phyloP scores from a whole-genome alignment of 305 asterid species.

The Salvia sclarea region DNA sequence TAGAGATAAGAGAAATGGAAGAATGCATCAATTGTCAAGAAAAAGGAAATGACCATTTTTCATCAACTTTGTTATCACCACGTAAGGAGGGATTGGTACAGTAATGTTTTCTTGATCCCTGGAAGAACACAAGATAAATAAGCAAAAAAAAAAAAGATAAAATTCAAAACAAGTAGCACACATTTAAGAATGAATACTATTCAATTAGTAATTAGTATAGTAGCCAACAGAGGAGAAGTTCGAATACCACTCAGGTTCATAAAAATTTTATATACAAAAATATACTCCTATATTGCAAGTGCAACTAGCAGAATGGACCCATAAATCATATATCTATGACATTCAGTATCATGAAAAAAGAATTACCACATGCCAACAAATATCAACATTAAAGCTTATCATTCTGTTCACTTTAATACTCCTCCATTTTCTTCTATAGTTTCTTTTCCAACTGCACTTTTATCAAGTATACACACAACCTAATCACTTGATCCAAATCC shows the following conservation, averaged over 20 bases:
- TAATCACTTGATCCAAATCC: background rate
- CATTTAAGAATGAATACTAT: background rate
- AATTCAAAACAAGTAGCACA: conserved; percentile 12
- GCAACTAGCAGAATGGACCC: conserved; percentile 9
- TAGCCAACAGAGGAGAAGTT: background rate
- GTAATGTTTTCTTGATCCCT: conserved; percentile 91
- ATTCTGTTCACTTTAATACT: background rate
- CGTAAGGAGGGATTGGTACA: conserved; percentile 70
- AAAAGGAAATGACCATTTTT: conserved; percentile 62
- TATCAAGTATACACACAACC: conserved; percentile 2
- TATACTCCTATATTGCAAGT: background rate
- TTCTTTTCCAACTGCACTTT: background rate
- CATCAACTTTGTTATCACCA: conserved; percentile 71
- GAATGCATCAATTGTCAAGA: conserved; percentile 16
- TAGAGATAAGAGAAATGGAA: conserved; percentile 36
- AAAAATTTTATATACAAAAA: background rate
- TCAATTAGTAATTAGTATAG: conserved; percentile 6
- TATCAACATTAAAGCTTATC: conserved; percentile 8
- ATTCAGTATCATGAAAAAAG: conserved; percentile 5
- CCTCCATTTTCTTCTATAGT: background rate
- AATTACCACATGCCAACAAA: conserved; percentile 12
- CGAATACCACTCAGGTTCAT: conserved; percentile 2
- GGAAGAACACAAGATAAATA: conserved; percentile 32
- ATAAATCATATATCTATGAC: background rate
- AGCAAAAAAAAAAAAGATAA: conserved; percentile 8